Evolutionary conservation across 495 filamentous ascomycete genomes (phyloP), one percentile per base, ranked within the genome.

Genomic region (Penicillium arizonense): DNA sequence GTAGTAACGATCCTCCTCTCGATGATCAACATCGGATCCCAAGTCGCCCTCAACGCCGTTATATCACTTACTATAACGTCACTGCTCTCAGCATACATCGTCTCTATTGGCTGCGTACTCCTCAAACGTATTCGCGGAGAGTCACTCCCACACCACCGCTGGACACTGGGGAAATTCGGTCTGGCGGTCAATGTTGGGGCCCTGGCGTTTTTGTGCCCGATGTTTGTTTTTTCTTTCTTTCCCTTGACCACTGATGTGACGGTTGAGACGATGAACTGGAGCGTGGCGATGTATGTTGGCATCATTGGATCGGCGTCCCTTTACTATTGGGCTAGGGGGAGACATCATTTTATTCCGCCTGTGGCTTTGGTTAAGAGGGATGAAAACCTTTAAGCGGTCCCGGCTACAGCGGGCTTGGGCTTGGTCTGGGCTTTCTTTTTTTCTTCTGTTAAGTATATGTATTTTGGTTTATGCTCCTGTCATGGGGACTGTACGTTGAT

Each of bases 151-250:
- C 67, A 67, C 12, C 65, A 74, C 8, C 73, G 71, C 1, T 83
- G 81, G 74, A 68, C 66, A 5, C 63, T 85, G 2, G 80, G 82
- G 8, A 57, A 60, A 37, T 71, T 63, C 30, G 81, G 82, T 9
- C 53, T 81, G 44, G 55, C 65, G 3, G 67, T 79, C 47, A 86
- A 84, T 52, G 37, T 61, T 21, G 70, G 53, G 44, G 71, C 69
- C 44, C 49, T 76, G 48, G 50, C 46, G 0, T 77, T 77, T 50
- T 57, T 82, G 12, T 36, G 75, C 2, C 65, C 80, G 0, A 61
- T 76, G 1, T 82, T 82, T 52, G 61, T 81, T 14, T 82, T 83
- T 59, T 66, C 72, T 0, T 82, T 82, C 59, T 83, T 82, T 57
- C 80, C 81, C 0, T 51, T 74, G 13, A 59, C 53, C 1, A 69